Conservation (phyloP, 2,329 filamentous ascomycete genomes). For the Penicillium sp. region DNA sequence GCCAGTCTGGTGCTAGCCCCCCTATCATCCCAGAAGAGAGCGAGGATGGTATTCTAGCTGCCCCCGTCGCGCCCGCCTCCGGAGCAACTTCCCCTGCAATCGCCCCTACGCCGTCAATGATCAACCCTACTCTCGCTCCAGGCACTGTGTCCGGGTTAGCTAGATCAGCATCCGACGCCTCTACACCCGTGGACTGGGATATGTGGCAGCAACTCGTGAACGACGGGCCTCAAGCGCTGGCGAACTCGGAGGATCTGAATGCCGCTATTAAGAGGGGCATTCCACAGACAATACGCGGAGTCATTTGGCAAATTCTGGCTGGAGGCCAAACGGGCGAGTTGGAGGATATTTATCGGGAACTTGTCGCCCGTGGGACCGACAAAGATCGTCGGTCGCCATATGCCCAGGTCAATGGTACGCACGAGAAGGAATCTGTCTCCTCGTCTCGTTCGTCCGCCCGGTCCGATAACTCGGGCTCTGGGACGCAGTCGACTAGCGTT, state of each 20-base stretch:
- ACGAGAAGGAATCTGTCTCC: slow-evolving; percentile 61
- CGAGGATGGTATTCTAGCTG: slow-evolving; percentile 36
- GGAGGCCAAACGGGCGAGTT: slow-evolving; percentile 92
- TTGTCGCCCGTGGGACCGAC: slow-evolving; percentile 73
- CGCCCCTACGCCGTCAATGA: slow-evolving; percentile 55
- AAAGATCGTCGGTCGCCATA: slow-evolving; percentile 54
- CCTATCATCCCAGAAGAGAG: slow-evolving; percentile 46
- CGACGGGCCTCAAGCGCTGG: slow-evolving; percentile 84
- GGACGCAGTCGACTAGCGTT: slow-evolving; percentile 52
- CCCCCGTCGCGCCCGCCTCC: slow-evolving; percentile 25
- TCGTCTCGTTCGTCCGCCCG: slow-evolving; percentile 83
- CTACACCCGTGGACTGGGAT: slow-evolving; percentile 89
- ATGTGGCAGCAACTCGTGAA: slow-evolving; percentile 96
- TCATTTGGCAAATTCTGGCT: slow-evolving; percentile 96
- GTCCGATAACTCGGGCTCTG: slow-evolving; percentile 66
- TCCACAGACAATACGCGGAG: slow-evolving; percentile 89
- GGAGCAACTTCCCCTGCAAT: slow-evolving; percentile 29
- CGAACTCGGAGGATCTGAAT: slow-evolving; percentile 84
- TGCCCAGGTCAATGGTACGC: slow-evolving; percentile 52
- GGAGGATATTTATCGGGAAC: slow-evolving; percentile 77
- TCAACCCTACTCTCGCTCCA: slow-evolving; percentile 69
- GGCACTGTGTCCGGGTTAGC: slow-evolving; percentile 80
- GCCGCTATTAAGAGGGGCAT: slow-evolving; percentile 89
- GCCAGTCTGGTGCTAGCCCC: slow-evolving; percentile 47
- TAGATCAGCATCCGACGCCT: slow-evolving; percentile 60